Evolutionary conservation across 352 stramenopile genomes (phyloP), one percentile per base, ranked within the genome.

Genomic region (Pythium aquatile): DNA sequence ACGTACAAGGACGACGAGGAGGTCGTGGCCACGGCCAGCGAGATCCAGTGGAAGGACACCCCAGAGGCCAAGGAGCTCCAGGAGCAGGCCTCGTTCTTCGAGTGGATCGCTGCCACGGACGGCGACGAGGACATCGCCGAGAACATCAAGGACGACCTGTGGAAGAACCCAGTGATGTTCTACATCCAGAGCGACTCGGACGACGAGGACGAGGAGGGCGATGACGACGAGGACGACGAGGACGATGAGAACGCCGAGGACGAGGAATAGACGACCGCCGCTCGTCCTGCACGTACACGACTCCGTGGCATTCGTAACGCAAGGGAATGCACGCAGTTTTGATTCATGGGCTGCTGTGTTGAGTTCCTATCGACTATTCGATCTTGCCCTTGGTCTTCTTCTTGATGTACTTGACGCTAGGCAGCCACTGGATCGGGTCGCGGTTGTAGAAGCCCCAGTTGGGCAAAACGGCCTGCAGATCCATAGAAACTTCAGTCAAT

Each of bases 401-500:
- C 66, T 82, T 83, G 56, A 85, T 74, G 71, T 90, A 90, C 82
- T 90, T 93, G 58, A 81, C 73, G 64, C 78, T 92, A 17, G 84
- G 61, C 51, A 82, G 70, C 86, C 86, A 95, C 73, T 91, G 83
- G 70, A 95, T 89, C 20, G 83, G 81, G 61, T 93, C 76, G 54
- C 78, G 79, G 68, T 93, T 95, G 79, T 90, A 95, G 44, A 93
- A 83, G 6, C 78, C 75, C 86, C 86, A 95, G 69, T 95, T 84
- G 1, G 86, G 86, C 37, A 95, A 67, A 58, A 91, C 74, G 42
- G 92, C 61, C 84, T 93, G 39, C 6, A 9, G 11, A 11, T 11
- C 24, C 47, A 37, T 10, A 56, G 29, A 42, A 13, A 17, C 28
- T 30, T 47, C 2, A 57, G 39, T 35, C 46, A 29, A 37, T 13